Evolutionary conservation across 2,329 filamentous ascomycete species (phyloP).

Genomic region (Setomelanomma holmii): DNA sequence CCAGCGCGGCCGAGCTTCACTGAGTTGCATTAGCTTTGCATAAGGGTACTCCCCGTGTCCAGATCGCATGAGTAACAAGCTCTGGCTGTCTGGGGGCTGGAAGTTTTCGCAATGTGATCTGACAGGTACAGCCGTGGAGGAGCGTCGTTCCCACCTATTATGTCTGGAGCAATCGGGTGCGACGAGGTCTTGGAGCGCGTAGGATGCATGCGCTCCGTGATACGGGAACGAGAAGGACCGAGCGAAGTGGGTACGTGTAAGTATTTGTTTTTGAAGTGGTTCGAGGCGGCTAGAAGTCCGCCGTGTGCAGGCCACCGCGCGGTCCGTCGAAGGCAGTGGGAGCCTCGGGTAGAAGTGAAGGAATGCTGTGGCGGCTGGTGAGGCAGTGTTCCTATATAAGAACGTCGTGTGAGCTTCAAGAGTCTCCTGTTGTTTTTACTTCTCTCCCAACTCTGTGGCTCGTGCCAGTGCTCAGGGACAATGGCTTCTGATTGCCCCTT

Average conservation of each 20-base stretch:
- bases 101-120: background rate
- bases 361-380: background rate
- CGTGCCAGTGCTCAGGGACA: background rate
- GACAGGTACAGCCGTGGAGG: no score
- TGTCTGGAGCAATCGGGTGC: no score
- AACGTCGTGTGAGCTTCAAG: background rate
- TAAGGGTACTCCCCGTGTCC: no score
- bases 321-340: background rate
- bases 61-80: no score
- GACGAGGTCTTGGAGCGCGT: background rate
- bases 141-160: no score
- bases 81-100: no score
- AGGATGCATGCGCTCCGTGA: background rate
- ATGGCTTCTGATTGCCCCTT: no score
- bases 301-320: background rate
- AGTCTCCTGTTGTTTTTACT: background rate
- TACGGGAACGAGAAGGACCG: background rate
- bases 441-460: background rate
- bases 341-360: background rate
- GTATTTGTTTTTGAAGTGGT: background rate
- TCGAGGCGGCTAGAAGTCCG: conserved; percentile 1
- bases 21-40: background rate
- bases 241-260: background rate
- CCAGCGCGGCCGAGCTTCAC: background rate
- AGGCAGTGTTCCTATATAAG: background rate